Conservation (phyloP, 495 filamentous ascomycete genomes). For the Hypoxylon perforatum region DNA sequence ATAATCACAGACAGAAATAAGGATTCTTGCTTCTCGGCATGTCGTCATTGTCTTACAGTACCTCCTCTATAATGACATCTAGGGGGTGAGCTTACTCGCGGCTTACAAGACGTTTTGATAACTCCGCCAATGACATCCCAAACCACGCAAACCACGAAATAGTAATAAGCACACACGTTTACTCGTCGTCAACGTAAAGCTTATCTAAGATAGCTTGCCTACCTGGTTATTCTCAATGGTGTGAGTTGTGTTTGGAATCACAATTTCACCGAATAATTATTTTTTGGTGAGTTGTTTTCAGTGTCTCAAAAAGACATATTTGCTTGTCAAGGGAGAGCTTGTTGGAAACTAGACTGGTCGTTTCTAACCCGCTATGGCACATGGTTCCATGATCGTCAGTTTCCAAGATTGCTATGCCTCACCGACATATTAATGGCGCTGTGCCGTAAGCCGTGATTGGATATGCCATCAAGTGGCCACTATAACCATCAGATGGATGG, state of each 20-base stretch:
- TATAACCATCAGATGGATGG: slow-evolving; percentile 17
- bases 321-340: slow-evolving; percentile 1
- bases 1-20: neutral
- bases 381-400: slow-evolving; percentile 34
- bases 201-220: no score
- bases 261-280: no score
- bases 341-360: slow-evolving; percentile 4
- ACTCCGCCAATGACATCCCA: no score
- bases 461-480: neutral
- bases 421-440: slow-evolving; percentile 35
- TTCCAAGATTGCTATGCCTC: slow-evolving; percentile 13
- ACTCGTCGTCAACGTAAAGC: no score
- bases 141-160: neutral
- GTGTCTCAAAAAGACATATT: neutral
- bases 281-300: neutral
- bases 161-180: neutral
- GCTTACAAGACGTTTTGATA: neutral
- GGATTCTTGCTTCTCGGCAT: slow-evolving; percentile 12
- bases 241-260: no score
- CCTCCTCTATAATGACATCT: neutral
- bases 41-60: slow-evolving; percentile 24
- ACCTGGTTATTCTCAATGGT: no score
- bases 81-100: neutral
- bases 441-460: slow-evolving; percentile 16
- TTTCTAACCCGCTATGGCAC: slow-evolving; percentile 13